Percentiles rank a stretch among this genome's conserved stretches.
phyloP scores from a whole-genome alignment of 2,329 filamentous ascomycete species.

The Microsporum ferrugineum region DNA sequence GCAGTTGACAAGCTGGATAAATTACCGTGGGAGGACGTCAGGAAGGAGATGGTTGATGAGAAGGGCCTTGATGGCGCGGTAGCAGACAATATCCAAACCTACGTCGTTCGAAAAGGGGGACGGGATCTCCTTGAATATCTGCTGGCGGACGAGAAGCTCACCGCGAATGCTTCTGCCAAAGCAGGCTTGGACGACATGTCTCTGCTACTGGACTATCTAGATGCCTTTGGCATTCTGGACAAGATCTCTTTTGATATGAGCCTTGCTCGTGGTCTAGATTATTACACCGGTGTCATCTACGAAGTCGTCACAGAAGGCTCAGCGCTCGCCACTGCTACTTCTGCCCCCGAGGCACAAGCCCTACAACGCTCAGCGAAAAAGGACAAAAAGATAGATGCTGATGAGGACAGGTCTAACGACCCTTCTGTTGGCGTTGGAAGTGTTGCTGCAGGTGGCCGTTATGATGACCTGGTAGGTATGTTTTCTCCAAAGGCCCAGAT shows the following conservation, averaged over 20 bases:
- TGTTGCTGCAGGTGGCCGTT: constrained; percentile 79
- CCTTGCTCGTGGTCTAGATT: constrained; percentile 81
- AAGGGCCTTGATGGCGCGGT: constrained; percentile 68
- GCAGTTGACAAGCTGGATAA: constrained; percentile 97
- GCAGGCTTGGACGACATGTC: constrained; percentile 71
- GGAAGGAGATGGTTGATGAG: constrained; percentile 84
- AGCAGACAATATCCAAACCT: constrained; percentile 79
- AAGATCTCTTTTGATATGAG: constrained; percentile 81
- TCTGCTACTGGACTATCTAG: constrained; percentile 68
- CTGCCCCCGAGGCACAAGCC: constrained; percentile 29
- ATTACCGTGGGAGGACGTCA: constrained; percentile 76
- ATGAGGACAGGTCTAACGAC: constrained; percentile 63
- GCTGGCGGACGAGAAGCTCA: constrained; percentile 54
- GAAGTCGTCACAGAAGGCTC: constrained; percentile 78
- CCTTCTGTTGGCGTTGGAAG: constrained; percentile 76
- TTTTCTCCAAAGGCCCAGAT: constrained; percentile 77
- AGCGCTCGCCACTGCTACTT: constrained; percentile 41
- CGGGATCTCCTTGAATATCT: constrained; percentile 63
- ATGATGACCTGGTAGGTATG: constrained; percentile 90
- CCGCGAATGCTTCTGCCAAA: constrained; percentile 62
- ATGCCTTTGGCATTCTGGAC: constrained; percentile 60
- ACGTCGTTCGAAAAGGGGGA: constrained; percentile 65
- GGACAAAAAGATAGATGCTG: constrained; percentile 40
- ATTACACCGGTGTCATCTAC: constrained; percentile 84
- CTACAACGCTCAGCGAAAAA: constrained; percentile 40